Base-by-base conservation (phyloP, 78 protist species). In the Anaeramoeba ignava region DNA sequence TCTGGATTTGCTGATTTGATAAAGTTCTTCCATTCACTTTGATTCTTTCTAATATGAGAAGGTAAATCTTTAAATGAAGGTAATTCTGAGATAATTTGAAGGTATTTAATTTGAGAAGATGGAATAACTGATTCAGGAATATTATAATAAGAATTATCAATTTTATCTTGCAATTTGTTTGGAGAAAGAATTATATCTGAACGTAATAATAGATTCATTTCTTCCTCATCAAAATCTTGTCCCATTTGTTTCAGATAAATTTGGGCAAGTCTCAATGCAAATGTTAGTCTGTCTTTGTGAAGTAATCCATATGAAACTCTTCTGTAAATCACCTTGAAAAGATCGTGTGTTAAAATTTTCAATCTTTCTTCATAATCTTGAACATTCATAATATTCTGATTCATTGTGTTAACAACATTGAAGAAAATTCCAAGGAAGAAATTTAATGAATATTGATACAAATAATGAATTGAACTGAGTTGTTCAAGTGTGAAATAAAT, bases 391-490 rank as follows among this genome's bases (percentile, higher is more conserved):
- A 54, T 8, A 8, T 27, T 8, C 17, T 8, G 73, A 17, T 54
- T 54, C 8, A 8, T 17, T 27, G 17, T 54, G 73, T 54, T 54
- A 17, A 17, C 73, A 8, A 54, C 73, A 8, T 54, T 54, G 17
- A 27, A 17, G 73, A 94, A 91, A 42, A 95, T 87, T 73, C 86
- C 90, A 79, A 93, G 39, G 93, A 95, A 95, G 89, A 80, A 81
- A 34, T 87, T 54, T 36, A 97, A 88, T 33, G 96, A 92, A 91
- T 89, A 95, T 41, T 93, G 1, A 87, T 97, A 97, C 82, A 95
- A 81, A 40, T 81, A 86, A 89, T 94, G 92, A 3, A 93, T 42
- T 54, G 88, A 90, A 2, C 87, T 33, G 34, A 97, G 82, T 84
- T 87, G 89, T 42, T 93, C 94, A 84, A 94, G 40, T 3, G 92